phyloP scores from a whole-genome alignment of 2,329 filamentous ascomycete genomes.

The Xylariales sp. region DNA sequence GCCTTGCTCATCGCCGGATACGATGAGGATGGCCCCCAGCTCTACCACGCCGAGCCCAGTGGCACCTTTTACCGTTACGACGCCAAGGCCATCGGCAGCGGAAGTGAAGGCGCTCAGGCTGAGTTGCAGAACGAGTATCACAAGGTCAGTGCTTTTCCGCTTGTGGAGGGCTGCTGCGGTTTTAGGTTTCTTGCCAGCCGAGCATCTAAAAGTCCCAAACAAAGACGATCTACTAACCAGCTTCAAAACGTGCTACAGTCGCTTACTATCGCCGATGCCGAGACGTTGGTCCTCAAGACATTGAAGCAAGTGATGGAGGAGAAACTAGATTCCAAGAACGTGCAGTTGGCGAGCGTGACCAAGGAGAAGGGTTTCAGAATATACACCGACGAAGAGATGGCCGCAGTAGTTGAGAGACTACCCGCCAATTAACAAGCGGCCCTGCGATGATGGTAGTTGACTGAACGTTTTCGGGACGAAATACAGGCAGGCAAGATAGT shows the following conservation, averaged over 20 bases:
- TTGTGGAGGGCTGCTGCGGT: neutral
- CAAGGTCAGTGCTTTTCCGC: slow-evolving; percentile 51
- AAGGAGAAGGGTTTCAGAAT: slow-evolving; percentile 98
- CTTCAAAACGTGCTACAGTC: slow-evolving; percentile 54
- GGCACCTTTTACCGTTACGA: slow-evolving; percentile 99
- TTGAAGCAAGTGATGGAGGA: slow-evolving; percentile 99
- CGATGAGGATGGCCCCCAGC: slow-evolving; percentile 92
- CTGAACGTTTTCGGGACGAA: no score
- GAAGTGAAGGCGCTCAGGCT: slow-evolving; percentile 94
- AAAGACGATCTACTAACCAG: no score
- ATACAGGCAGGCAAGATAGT: neutral
- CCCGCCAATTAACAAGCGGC: slow-evolving; percentile 63
- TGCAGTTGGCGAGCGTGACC: slow-evolving; percentile 95
- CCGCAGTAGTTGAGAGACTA: slow-evolving; percentile 80
- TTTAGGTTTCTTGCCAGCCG: no score
- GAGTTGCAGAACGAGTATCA: slow-evolving; percentile 99
- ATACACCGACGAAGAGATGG: slow-evolving; percentile 98
- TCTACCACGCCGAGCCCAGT: slow-evolving; percentile 97
- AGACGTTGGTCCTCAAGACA: slow-evolving; percentile 94
- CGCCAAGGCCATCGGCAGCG: slow-evolving; percentile 96
- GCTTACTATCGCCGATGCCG: slow-evolving; percentile 85
- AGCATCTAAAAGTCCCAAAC: no score
- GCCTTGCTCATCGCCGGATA: slow-evolving; percentile 94
- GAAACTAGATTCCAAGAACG: slow-evolving; percentile 98
- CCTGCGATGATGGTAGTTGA: no score